These are phyloP conservation scores for Cladorrhinum sp. DNA, from an alignment of 2,329 filamentous ascomycete genomes.

Conservation along the genomic window DNA sequence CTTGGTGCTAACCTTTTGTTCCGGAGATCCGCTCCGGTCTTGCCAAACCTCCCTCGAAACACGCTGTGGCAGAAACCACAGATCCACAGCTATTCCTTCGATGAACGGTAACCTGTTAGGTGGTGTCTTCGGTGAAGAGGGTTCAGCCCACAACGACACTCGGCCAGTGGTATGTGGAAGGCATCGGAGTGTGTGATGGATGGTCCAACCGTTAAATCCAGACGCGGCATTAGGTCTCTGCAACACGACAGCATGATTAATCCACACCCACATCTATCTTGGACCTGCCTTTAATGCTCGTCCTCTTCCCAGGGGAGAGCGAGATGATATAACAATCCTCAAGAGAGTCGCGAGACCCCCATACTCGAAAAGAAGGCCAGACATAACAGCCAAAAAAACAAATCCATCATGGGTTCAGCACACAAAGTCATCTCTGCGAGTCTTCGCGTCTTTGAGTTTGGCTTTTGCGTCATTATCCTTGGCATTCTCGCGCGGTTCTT, in stretches of 20 bases:
- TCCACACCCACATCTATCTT: neutral
- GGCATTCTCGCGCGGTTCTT: constrained; percentile 9
- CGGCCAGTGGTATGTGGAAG: neutral
- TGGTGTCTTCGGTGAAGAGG: neutral
- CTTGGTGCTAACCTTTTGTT: neutral
- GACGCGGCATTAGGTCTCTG: neutral
- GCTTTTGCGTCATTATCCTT: constrained; percentile 6
- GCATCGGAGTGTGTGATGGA: neutral
- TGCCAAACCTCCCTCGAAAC: neutral
- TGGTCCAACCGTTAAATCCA: neutral
- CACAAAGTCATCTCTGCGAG: constrained; percentile 8
- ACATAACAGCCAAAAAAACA: neutral
- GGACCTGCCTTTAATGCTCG: neutral
- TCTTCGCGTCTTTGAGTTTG: constrained; percentile 8
- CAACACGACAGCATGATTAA: neutral
- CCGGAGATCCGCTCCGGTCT: neutral
- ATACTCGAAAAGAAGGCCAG: neutral
- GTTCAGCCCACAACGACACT: too few relatives aligned
- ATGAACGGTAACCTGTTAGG: neutral
- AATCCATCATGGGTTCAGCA: constrained; percentile 6
- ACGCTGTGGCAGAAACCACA: neutral
- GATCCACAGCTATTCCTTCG: neutral
- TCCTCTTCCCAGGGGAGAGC: neutral
- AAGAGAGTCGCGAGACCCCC: neutral
- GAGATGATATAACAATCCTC: neutral